Evolutionary conservation across 371 early-diverging fungal species (phyloP).

Genomic region (Lichtheimia hyalospora): DNA sequence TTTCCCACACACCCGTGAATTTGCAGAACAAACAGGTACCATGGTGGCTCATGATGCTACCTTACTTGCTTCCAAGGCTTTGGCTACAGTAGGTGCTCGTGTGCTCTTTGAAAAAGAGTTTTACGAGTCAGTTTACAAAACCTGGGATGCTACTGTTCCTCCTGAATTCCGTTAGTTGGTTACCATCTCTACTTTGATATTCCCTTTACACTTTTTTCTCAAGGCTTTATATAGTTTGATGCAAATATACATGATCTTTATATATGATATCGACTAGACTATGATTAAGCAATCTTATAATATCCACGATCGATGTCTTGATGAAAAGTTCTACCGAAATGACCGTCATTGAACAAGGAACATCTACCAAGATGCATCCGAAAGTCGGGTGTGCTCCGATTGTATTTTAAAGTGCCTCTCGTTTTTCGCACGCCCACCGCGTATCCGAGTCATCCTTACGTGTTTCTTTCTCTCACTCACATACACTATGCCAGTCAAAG

Average conservation of each 20-base stretch:
- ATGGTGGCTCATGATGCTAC: conserved; percentile 59
- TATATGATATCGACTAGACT: too few relatives aligned
- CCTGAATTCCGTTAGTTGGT: too few relatives aligned
- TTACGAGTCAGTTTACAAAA: neutral
- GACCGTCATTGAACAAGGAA: too few relatives aligned
- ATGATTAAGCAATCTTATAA: too few relatives aligned
- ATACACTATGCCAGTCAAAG: conserved; percentile 23
- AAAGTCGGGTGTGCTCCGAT: neutral
- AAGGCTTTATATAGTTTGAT: neutral
- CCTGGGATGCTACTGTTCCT: neutral
- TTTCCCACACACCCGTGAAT: conserved; percentile 66
- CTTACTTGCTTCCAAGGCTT: conserved; percentile 14
- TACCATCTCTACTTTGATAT: too few relatives aligned
- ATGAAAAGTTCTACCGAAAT: too few relatives aligned
- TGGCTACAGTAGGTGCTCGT: conserved; percentile 13
- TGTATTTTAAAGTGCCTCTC: too few relatives aligned
- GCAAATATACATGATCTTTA: too few relatives aligned
- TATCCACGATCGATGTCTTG: too few relatives aligned
- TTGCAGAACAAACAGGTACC: conserved; percentile 59
- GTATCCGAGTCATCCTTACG: too few relatives aligned
- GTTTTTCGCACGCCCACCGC: too few relatives aligned
- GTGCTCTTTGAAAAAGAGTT: conserved; percentile 2
- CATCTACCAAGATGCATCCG: too few relatives aligned
- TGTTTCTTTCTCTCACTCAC: neutral
- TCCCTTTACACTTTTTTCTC: neutral